Evolutionary conservation across 352 stramenopile genomes (phyloP), one percentile per base, ranked within the genome.

Genomic region (Pythium sukuiense): DNA sequence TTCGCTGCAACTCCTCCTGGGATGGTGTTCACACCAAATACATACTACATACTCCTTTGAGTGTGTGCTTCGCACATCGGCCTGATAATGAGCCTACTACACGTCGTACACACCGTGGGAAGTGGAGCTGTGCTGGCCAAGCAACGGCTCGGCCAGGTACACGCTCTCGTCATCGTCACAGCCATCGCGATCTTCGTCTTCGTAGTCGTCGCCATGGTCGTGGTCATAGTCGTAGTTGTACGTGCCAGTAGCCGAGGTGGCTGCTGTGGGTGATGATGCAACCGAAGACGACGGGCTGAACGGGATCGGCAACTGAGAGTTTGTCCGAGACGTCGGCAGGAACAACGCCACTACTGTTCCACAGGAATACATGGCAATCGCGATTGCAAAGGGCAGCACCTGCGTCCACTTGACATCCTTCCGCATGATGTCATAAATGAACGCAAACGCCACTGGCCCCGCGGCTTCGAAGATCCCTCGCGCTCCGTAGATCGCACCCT

Each of bases 401-500:
- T 81, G 67, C 2, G 81, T 83, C 65, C 76, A 77, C 20, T 76
- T 50, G 4, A 68, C 76, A 29, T 84, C 45, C 2, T 72, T 60
- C 20, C 72, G 80, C 74, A 91, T 90, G 18, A 55, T 49, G 30
- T 70, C 72, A 58, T 92, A 93, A 41, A 93, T 61, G 24, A 63
- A 75, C 5, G 80, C 76, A 58, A 84, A 93, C 0, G 80, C 63
- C 1, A 93, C 59, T 0, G 85, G 83, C 3, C 80, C 85, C 0
- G 70, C 63, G 3, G 85, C 83, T 71, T 88, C 79, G 49, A 90
- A 89, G 41, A 90, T 71, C 3, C 78, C 85, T 4, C 85, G 76
- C 12, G 74, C 81, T 27, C 76, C 81, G 56, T 90, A 90, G 59
- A 93, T 88, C 27, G 81, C 81, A 3, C 85, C 83, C 63, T 93